Evolutionary conservation across 2,329 filamentous ascomycete genomes (phyloP), one percentile per base, ranked within the genome.

Genomic region (Talaromyces atroroseus): DNA sequence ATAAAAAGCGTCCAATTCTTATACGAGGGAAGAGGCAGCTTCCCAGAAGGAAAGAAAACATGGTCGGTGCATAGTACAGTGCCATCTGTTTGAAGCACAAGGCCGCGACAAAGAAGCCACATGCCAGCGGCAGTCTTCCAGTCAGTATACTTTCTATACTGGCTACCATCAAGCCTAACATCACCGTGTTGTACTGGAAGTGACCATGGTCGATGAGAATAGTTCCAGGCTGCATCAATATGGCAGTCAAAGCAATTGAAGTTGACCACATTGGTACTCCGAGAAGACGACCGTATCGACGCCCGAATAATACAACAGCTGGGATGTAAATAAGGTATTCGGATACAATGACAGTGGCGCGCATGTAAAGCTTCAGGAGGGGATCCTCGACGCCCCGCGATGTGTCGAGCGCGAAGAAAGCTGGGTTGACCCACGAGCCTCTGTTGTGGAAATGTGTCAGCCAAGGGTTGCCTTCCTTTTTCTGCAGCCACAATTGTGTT

Each of bases 11-110:
- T 0, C 80, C 70, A 2, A 86, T 64, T 56, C 87, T 86, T 65
- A 92, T 73, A 11, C 79, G 78, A 0, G 92, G 92, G 61, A 86
- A 87, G n/a, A 95, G 65, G 68, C 92, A 96, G 66, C 86, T 85
- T 8, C 92, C 94, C 0, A 97, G 78, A 1, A 99, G 84, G 67
- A 92, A 99, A 32, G 90, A 88, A 70, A 97, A 97, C 57, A 97
- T 86, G 20, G 87, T 86, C 14, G 95, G 92, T 2, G 95, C 91
- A 72, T 96, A 99, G 76, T 97, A 99, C 16, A 99, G 80, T 1
- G 92, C 92, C 95, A 99, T 99, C 73, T 99, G 94, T 78, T 99
- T 99, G 80, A 97, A 99, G 5, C 90, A 90, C n/a, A 99, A 78
- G 2, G 92, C 89, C 16, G 83, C 84, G 6, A 99, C 94, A 65